These are phyloP conservation scores for Calonectria honghensis DNA, from an alignment of 2,329 filamentous ascomycete species.

Conservation along the genomic window DNA sequence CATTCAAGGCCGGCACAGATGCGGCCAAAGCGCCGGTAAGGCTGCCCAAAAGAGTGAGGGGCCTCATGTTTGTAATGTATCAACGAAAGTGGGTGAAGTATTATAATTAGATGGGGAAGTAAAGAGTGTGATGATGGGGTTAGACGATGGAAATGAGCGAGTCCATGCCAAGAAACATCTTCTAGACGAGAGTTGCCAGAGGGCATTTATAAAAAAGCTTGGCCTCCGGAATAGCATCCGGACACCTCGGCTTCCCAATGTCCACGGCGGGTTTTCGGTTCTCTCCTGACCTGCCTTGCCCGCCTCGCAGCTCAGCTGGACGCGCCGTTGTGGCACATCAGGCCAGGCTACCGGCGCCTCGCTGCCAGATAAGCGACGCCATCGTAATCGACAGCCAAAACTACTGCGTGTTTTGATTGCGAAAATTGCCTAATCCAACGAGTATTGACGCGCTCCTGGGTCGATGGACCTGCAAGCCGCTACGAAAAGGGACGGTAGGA, in stretches of 20 bases:
- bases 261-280: neutral
- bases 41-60: slow-evolving; percentile 26
- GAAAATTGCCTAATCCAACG: neutral
- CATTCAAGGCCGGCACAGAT: slow-evolving; percentile 16
- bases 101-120: neutral
- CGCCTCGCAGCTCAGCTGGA: slow-evolving; percentile 9
- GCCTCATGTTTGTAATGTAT: slow-evolving; percentile 14
- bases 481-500: neutral
- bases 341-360: slow-evolving; percentile 9
- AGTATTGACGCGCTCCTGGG: neutral
- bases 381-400: neutral
- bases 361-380: neutral
- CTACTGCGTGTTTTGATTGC: slow-evolving; percentile 22
- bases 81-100: neutral
- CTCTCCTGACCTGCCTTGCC: slow-evolving; percentile 1
- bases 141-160: neutral
- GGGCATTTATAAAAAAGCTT: slow-evolving; percentile 20
- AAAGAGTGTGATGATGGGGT: neutral
- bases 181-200: slow-evolving; percentile 10
- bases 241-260: neutral
- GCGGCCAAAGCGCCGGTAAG: slow-evolving; percentile 20
- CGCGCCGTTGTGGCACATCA: neutral
- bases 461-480: neutral
- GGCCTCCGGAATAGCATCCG: neutral
- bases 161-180: slow-evolving; percentile 1